Evolutionary conservation across 371 early-diverging fungal species (phyloP), one percentile per base, ranked within the genome.

Genomic region (Mortierella sp.): DNA sequence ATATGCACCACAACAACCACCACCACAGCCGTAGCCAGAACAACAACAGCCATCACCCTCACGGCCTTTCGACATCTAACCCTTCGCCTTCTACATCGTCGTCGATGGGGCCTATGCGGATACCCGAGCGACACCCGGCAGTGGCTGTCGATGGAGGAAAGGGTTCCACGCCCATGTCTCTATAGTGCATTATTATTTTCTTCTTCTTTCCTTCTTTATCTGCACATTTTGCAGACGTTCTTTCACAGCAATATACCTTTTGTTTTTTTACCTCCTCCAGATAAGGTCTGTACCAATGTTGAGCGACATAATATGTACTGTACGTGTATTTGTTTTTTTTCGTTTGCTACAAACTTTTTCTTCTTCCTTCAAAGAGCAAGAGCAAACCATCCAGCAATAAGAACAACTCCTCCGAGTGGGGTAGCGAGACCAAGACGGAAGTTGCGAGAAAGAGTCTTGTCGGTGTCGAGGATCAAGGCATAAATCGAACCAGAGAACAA

Each of bases 371-470:
- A 92, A 54, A 93, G 83, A 19, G 92, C 80, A 28, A 96, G 86
- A 34, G 94, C 87, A 31, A 93, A 88, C 96, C 96, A 96, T 31
- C 96, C 96, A 14, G 91, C 92, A 70, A 94, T 92, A 87, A 96
- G 84, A 7, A 90, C 80, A 8, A 95, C 21, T 21, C 96, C 97
- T 55, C 96, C 96, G 21, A 96, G 83, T 16, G 96, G 96, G 0
- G 96, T 96, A 1, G 94, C 87, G 0, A 95, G 95, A 0, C 95
- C 96, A 24, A 96, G 75, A n/a, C 83, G 82, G 0, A 90, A 85
- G 9, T 89, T 85, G 28, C 81, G 85, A 1, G 85, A 70, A 26
- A 68, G 52, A 14, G 70, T 81, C 72, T 79, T 84, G 45, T 79
- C 79, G 45, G 81, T 73, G 70, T 81, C 81, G 19, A 94, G 80